Percentiles rank a stretch among this genome's conserved stretches.
These are phyloP conservation scores for Triticum turgidum DNA, from an alignment of 176 grass and related monocot genomes.

Conservation along the genomic window DNA sequence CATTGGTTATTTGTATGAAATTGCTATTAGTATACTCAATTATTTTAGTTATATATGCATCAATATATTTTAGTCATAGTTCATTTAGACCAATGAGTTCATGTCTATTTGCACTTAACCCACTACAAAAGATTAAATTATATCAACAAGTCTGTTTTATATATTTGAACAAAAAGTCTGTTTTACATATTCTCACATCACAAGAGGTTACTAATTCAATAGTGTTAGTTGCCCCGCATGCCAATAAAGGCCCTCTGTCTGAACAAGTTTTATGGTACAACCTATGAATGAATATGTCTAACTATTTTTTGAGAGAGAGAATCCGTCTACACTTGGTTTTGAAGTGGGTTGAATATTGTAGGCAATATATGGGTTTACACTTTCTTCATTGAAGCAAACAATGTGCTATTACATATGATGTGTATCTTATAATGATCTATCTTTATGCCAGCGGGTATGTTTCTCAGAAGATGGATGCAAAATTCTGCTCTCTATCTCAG, in stretches of 20 bases:
- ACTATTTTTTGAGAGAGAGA: background rate
- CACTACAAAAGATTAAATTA: background rate
- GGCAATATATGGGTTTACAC: background rate
- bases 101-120: background rate
- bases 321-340: background rate
- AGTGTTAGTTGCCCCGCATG: background rate
- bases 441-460: slow-evolving; percentile 56
- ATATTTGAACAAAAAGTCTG: background rate
- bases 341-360: slow-evolving; percentile 6
- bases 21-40: background rate
- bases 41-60: slow-evolving; percentile 5
- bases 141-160: background rate
- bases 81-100: background rate
- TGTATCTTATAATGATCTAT: slow-evolving; percentile 32
- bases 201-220: background rate
- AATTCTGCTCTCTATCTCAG: slow-evolving; percentile 45
- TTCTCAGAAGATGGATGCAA: slow-evolving; percentile 48
- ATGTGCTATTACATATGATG: slow-evolving; percentile 1
- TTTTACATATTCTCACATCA: background rate
- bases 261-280: background rate
- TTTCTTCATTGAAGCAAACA: slow-evolving; percentile 30
- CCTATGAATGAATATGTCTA: background rate
- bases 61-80: background rate
- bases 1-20: background rate
- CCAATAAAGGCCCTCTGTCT: slow-evolving; percentile 18